Evolutionary conservation across 495 filamentous ascomycete species (phyloP), one percentile per base, ranked within the genome.

Genomic region (Penicillium mononematosum): DNA sequence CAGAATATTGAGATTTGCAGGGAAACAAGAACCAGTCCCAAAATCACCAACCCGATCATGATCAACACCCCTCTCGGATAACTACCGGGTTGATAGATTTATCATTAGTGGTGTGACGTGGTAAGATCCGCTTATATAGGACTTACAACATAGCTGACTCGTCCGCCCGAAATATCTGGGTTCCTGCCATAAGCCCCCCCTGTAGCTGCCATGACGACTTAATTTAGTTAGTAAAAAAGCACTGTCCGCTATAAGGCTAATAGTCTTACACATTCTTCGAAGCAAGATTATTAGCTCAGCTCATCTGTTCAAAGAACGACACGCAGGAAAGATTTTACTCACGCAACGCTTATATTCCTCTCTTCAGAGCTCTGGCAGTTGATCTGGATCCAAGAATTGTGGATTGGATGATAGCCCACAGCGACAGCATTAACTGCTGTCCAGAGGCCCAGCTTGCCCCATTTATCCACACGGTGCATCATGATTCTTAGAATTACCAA

Each of bases 351-450:
- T 24, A 73, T 63, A 46, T 69, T 73, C 53, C 69, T 55, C 53
- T 73, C 70, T 24, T 52, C 65, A 4, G 59, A 29, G 16, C 20
- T 56, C 17, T 22, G 25, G 44, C 69, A 66, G 42, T 71, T 73
- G 16, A 73, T 56, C 41, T 71, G 69, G 36, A 73, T 64, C 68
- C 70, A 73, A 8, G 67, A 64, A 65, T 71, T 71, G 50, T 71
- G 70, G 2, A 73, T 62, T 1, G 70, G 70, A 60, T 73, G 69
- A 58, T 71, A 73, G 1, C 70, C 63, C 1, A 73, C 70, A 1
- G 69, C 70, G 1, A 71, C 34, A 0, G 53, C 60, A 61, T 71
- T 73, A 0, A 69, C 65, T 0, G 55, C 38, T 14, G 70, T 73
- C 70, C 70, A 71, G 17, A 73, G 53, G 2, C 61, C 66, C 17